Percentiles rank a stretch among this genome's conserved stretches.
Evolutionary conservation across 305 asterid genomes (phyloP).

Genomic region (Stenogyne calaminthoides): DNA sequence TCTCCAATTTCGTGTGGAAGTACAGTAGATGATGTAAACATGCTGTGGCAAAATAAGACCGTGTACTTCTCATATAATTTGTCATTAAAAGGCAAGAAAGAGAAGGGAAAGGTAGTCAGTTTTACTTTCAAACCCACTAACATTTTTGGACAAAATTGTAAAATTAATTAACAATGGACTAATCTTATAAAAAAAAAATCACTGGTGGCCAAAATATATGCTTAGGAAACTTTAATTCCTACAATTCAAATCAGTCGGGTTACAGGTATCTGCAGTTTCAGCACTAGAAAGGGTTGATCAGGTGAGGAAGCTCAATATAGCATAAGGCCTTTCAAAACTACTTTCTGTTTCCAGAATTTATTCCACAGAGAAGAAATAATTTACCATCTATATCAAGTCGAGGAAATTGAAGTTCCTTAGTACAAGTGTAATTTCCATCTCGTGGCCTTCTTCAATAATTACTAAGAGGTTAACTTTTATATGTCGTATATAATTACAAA

Average conservation of each 20-base stretch:
- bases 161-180: neutral
- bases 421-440: constrained; percentile 9
- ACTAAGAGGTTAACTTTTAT: neutral
- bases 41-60: neutral
- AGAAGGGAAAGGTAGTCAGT: neutral
- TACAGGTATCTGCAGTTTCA: neutral
- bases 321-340: constrained; percentile 12
- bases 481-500: neutral
- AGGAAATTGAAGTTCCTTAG: neutral
- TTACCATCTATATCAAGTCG: neutral
- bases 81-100: too few relatives aligned
- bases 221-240: neutral
- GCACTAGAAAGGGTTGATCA: neutral
- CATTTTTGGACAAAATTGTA: neutral
- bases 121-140: neutral
- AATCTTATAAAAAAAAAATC: neutral
- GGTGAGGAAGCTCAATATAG: neutral
- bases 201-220: neutral
- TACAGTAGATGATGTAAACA: neutral
- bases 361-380: neutral
- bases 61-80: neutral
- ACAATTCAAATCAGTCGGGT: neutral
- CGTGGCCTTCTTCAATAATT: constrained; percentile 5
- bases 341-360: neutral
- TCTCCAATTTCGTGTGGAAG: neutral